Conservation (phyloP, 169 alveolate genomes). For the Plasmodium relictum region DNA sequence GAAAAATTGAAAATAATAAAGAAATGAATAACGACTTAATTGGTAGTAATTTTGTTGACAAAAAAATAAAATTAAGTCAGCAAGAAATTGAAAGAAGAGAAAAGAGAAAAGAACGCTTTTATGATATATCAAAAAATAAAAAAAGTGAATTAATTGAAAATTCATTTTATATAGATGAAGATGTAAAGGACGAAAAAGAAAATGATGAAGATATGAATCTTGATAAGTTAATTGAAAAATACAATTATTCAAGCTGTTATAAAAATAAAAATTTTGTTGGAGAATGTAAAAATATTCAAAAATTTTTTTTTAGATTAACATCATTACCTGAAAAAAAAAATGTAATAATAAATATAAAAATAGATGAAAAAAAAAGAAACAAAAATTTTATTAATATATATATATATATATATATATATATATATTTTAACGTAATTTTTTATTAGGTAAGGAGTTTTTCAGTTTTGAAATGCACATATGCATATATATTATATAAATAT, state of each 20-base stretch:
- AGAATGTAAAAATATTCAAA: constrained; percentile 84
- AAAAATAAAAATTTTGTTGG: constrained; percentile 84
- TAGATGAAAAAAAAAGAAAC: not conserved
- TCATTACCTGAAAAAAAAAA: constrained; percentile 89
- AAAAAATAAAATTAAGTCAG: constrained; percentile 37
- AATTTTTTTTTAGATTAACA: constrained; percentile 87
- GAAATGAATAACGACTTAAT: constrained; percentile 33
- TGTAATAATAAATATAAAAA: constrained; percentile 23
- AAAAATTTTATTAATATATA: no score
- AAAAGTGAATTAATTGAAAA: constrained; percentile 15
- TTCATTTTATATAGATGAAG: constrained; percentile 17
- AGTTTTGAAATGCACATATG: constrained; percentile 77
- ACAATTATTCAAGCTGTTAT: constrained; percentile 44
- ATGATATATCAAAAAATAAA: constrained; percentile 13
- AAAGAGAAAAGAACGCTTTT: constrained; percentile 35
- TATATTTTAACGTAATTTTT: not conserved
- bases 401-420: not conserved
- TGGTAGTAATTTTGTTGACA: constrained; percentile 15
- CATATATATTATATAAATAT: constrained; percentile 80
- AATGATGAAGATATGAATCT: constrained; percentile 19
- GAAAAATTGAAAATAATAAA: constrained; percentile 1
- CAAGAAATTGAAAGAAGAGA: constrained; percentile 64
- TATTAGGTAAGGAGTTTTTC: constrained; percentile 55
- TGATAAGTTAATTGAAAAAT: constrained; percentile 50
- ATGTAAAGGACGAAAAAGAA: constrained; percentile 12